phyloP scores from a whole-genome alignment of 2,329 filamentous ascomycete genomes.

The Amauroascus niger region DNA sequence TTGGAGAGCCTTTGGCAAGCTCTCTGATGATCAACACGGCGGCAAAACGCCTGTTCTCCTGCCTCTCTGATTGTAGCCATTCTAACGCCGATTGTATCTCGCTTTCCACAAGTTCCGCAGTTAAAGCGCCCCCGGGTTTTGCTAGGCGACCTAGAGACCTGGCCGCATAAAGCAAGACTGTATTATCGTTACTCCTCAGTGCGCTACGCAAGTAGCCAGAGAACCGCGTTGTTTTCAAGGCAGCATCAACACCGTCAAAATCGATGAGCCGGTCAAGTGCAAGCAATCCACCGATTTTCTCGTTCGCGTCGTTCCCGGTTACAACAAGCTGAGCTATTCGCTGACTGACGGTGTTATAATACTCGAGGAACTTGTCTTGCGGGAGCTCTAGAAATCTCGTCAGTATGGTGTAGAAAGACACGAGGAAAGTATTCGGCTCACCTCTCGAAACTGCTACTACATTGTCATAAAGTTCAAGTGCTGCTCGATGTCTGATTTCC shows the following conservation, averaged over 20 bases:
- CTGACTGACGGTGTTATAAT: conserved; percentile 57
- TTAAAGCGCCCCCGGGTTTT: conserved; percentile 82
- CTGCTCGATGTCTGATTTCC: conserved; percentile 41
- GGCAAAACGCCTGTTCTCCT: conserved; percentile 87
- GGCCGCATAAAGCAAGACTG: conserved; percentile 82
- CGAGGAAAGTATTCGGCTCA: conserved; percentile 18
- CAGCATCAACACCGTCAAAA: conserved; percentile 89
- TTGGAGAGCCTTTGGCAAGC: conserved; percentile 83
- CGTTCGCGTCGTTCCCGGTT: conserved; percentile 74
- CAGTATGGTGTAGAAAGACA: background rate
- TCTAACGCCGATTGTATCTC: conserved; percentile 94
- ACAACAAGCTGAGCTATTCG: conserved; percentile 65
- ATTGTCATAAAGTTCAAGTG: conserved; percentile 40
- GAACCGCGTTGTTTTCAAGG: conserved; percentile 88
- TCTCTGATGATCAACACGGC: conserved; percentile 86
- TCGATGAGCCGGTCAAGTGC: conserved; percentile 89
- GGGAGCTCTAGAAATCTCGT: conserved; percentile 53
- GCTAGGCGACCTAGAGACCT: conserved; percentile 83
- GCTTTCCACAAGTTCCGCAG: conserved; percentile 89
- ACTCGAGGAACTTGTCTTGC: conserved; percentile 65
- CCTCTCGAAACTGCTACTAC: conserved; percentile 40
- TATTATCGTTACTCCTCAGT: conserved; percentile 80
- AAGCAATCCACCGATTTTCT: conserved; percentile 83
- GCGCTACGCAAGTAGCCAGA: conserved; percentile 81
- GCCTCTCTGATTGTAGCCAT: conserved; percentile 89